Base-by-base conservation (phyloP, 2,329 filamentous ascomycete genomes). In the Epichloe aotearoae region DNA sequence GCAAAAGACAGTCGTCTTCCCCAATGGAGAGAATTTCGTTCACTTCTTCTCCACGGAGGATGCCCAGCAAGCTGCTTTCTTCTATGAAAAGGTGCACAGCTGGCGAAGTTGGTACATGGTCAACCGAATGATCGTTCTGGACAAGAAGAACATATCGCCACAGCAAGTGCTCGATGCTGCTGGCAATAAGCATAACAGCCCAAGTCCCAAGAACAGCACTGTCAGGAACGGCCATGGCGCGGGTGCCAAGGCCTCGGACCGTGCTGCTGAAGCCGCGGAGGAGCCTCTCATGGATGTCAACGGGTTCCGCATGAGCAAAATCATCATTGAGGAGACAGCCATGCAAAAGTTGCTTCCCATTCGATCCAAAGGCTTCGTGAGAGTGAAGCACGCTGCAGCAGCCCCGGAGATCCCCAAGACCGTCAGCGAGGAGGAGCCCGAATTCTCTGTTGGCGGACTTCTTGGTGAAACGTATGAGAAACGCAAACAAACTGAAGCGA, bases 101-200 rank as follows among this genome's bases (percentile, higher is more conserved):
- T 96, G 90, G 90, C 80, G 91, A 52, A 94, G 87, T 65, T 95
- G 89, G 88, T 95, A 95, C 61, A 69, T 96, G 7, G 84, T 88
- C 42, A 83, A 87, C 58, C 81, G 82, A 54, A 76, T 84, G 61
- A 80, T 69, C 5, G 64, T 69, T 47, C 54, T 82, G 17, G 75
- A 76, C 50, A 63, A 59, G 46, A 64, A 62, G 53, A 57, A 60
- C 46, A 60, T 57, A 46, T 52, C 59, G 4, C 50, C 55, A 6
- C 56, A 53, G 23, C 45, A 56, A 7, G 46, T 52, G 2, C 44
- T 53, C 36, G 52, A 47, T 33, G 42, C 49, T 8, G 33, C 40
- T 37, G 17, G 37, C 10, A 33, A 23, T 5, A 33, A 46, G 37
- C 15, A 34, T 10, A 40, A 23, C 15, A 37, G n/a, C 15, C 26